Evolutionary conservation across 345 rosid species (phyloP).

Genomic region (Eucalyptus viminalis): DNA sequence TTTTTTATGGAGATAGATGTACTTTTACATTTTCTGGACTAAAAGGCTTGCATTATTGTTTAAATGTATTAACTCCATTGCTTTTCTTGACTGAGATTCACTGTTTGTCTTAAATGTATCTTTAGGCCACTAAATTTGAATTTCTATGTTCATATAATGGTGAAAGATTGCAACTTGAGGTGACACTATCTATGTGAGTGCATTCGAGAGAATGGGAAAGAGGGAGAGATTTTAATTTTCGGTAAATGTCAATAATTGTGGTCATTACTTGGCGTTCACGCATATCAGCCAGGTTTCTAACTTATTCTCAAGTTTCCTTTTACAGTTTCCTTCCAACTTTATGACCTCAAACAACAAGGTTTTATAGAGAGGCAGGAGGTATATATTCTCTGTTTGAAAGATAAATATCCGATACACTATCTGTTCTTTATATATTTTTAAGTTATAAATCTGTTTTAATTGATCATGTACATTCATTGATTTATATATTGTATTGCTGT

Average conservation of each 20-base stretch:
- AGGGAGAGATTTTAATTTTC: background rate
- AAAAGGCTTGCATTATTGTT: too few relatives aligned
- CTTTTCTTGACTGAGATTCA: too few relatives aligned
- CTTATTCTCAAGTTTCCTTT: background rate
- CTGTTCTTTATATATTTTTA: background rate
- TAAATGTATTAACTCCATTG: too few relatives aligned
- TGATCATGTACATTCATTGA: background rate
- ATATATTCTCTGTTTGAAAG: background rate
- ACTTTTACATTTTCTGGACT: too few relatives aligned
- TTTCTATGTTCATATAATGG: background rate
- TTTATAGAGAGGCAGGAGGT: conserved; percentile 98
- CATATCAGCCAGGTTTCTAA: background rate
- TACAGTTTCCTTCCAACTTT: conserved; percentile 92
- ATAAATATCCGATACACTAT: background rate
- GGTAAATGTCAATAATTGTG: background rate
- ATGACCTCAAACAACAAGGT: conserved; percentile 99
- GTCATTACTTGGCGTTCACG: background rate
- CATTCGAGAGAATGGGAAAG: background rate
- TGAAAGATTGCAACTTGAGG: background rate
- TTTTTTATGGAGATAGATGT: too few relatives aligned
- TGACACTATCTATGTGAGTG: background rate
- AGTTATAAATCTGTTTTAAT: background rate
- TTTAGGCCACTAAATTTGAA: background rate
- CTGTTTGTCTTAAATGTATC: background rate
- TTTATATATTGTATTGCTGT: background rate